A percentile compares a stretch with the other conserved stretches of the same genome.
Evolutionary conservation across 2,329 filamentous ascomycete genomes (phyloP).

Genomic region (Annulohypoxylon truncatum): DNA sequence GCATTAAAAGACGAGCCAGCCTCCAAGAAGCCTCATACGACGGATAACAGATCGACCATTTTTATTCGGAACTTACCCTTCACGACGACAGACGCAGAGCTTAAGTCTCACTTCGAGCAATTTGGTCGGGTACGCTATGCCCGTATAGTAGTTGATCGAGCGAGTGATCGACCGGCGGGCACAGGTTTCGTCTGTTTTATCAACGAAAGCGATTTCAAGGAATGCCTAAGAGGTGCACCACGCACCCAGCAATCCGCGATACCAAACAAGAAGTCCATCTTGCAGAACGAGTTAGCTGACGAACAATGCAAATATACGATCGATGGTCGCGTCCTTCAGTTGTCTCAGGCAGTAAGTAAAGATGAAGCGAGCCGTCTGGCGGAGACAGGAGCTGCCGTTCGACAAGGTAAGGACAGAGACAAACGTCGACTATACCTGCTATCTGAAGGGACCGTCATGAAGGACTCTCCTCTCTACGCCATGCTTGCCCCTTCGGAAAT

Average conservation of each 20-base stretch:
- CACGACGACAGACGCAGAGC: conserved; percentile 81
- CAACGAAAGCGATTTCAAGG: conserved; percentile 77
- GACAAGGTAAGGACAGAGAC: conserved; percentile 77
- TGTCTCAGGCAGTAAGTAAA: conserved; percentile 87
- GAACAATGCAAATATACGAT: conserved; percentile 87
- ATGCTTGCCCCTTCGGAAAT: conserved; percentile 82
- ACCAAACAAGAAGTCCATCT: conserved; percentile 79
- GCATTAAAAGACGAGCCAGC: conserved; percentile 47
- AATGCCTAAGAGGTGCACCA: conserved; percentile 82
- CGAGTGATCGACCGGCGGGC: conserved; percentile 86
- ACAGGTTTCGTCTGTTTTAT: conserved; percentile 97
- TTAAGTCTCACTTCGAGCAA: conserved; percentile 86
- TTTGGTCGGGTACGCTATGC: conserved; percentile 94
- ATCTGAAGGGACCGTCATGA: conserved; percentile 83
- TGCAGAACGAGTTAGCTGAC: conserved; percentile 88
- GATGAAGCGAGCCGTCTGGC: conserved; percentile 81
- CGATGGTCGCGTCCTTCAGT: conserved; percentile 86
- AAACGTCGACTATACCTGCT: conserved; percentile 91
- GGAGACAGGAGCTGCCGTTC: conserved; percentile 74
- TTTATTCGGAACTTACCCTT: conserved; percentile 97
- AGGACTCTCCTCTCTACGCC: conserved; percentile 81
- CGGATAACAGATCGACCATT: conserved; percentile 79
- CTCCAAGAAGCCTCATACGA: conserved; percentile 52
- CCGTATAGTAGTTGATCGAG: conserved; percentile 86
- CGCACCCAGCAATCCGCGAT: conserved; percentile 60